A percentile compares a stretch with the other conserved stretches of the same genome.
Evolutionary conservation across 2,329 filamentous ascomycete species (phyloP).

Genomic region (Lecanicillium sp.): DNA sequence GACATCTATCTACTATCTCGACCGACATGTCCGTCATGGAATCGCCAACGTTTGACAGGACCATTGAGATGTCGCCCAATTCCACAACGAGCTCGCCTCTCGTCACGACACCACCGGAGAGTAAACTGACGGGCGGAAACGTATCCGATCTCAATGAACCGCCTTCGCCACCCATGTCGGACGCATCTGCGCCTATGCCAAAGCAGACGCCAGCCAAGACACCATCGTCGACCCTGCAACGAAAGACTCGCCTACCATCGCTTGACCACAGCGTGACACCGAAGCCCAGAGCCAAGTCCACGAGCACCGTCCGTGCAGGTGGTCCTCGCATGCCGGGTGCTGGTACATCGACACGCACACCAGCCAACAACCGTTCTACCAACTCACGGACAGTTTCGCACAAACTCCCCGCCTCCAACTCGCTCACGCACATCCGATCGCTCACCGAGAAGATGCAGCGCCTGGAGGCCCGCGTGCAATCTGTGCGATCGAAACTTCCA

Average conservation of each 20-base stretch:
- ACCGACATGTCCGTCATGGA: constrained; percentile 57
- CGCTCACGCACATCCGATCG: constrained; percentile 84
- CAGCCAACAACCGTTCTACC: constrained; percentile 32
- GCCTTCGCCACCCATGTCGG: constrained; percentile 89
- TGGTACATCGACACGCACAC: constrained; percentile 41
- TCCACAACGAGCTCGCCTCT: constrained; percentile 90
- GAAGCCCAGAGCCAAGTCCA: constrained; percentile 47
- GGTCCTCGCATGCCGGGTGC: constrained; percentile 23
- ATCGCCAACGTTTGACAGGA: constrained; percentile 65
- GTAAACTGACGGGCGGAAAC: constrained; percentile 51
- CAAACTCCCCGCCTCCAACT: constrained; percentile 53
- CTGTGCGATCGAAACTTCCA: constrained; percentile 83
- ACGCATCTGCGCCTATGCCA: constrained; percentile 59
- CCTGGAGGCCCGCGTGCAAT: constrained; percentile 87
- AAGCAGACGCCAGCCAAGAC: constrained; percentile 38
- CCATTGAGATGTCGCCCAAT: constrained; percentile 65
- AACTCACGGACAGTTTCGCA: constrained; percentile 48
- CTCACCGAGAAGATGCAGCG: constrained; percentile 97
- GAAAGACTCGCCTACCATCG: constrained; percentile 47
- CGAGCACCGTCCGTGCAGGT: constrained; percentile 11
- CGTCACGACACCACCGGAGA: constrained; percentile 73
- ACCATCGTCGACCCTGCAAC: constrained; percentile 23
- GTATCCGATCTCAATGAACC: constrained; percentile 69
- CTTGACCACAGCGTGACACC: constrained; percentile 47
- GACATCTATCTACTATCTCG: constrained; percentile 51